Base-by-base conservation (phyloP, 2,329 filamentous ascomycete species). In the Ceratocystis cubensis region DNA sequence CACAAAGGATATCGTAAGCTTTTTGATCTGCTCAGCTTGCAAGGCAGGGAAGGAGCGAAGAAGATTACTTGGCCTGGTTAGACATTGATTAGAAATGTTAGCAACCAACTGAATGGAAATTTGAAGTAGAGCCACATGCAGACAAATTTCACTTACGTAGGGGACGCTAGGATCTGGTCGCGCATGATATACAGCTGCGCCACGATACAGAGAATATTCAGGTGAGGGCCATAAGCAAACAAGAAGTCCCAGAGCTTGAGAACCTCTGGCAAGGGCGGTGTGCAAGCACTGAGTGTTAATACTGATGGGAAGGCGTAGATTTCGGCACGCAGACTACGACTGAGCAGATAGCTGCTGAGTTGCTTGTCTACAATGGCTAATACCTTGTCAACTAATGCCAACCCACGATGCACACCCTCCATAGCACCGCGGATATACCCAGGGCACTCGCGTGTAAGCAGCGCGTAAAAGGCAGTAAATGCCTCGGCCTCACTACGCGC, bases 271-370 rank as follows among this genome's bases (percentile, higher is more conserved):
- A 99, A 76, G 1, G 94, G 94, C 17, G 94, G 94, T 17, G 94
- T 99, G 75, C 94, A 97, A 30, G 94, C 94, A 73, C 91, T 96
- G 63, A 99, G 82, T 0, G 94, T 99, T 70, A 97, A 79, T 0
- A 99, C 94, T 1, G 90, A 95, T 1, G 94, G 91, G 72, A 99
- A 99, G 1, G 93, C 94, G 74, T 97, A 99, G 66, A 99, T 88
- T 77, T 96, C 90, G 1, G 94, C 94, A 69, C 91, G 87, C 75
- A 99, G 85, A 13, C 89, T 89, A 75, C 96, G 95, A 65, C 86
- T 85, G 67, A 89, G 88, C 37, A 99, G 82, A 74, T 96, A 91
- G 30, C 86, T 78, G 72, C 88, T 91, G 59, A 99, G 81, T 75
- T 92, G 94, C 1, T 89, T 86, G 73, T 97, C 94, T 61, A 96